Percentiles rank a stretch among this genome's conserved stretches.
Evolutionary conservation across 2,329 filamentous ascomycete species (phyloP).

Genomic region (Fusarium pilosicola): DNA sequence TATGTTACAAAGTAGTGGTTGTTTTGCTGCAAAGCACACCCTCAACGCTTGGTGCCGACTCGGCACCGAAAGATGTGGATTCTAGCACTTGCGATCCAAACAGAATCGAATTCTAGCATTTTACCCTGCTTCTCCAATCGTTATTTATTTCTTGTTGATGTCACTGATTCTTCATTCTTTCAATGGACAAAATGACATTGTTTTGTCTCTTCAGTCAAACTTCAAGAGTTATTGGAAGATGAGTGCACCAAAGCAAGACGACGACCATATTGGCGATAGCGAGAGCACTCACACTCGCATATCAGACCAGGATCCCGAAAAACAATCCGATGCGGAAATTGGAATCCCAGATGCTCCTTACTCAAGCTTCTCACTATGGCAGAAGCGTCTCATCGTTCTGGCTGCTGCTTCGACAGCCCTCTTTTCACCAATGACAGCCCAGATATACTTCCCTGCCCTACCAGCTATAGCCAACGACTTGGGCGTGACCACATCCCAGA

Average conservation of each 20-base stretch:
- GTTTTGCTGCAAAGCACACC: background rate
- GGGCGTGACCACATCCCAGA: slow-evolving; percentile 52
- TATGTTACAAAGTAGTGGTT: background rate
- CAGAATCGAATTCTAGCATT: slow-evolving; percentile 8
- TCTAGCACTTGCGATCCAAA: slow-evolving; percentile 10
- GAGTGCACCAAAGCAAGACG: background rate
- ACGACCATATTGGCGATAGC: slow-evolving; percentile 1
- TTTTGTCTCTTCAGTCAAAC: background rate
- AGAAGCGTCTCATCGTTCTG: slow-evolving; percentile 55
- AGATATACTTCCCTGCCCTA: slow-evolving; percentile 66
- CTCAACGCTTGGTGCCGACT: slow-evolving; percentile 16
- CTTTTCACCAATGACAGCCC: slow-evolving; percentile 58
- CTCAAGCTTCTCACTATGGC: slow-evolving; percentile 52
- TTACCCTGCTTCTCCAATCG: background rate
- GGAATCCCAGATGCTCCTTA: slow-evolving; percentile 42
- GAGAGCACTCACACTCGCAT: background rate
- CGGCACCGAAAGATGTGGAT: slow-evolving; percentile 26
- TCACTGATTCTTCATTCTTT: background rate
- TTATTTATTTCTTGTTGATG: slow-evolving; percentile 18
- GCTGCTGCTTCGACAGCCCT: slow-evolving; percentile 52
- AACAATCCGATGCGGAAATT: background rate
- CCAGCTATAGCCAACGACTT: slow-evolving; percentile 60
- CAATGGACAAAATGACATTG: background rate
- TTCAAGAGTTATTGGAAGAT: background rate
- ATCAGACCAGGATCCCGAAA: slow-evolving; percentile 20